phyloP scores from a whole-genome alignment of 2,329 filamentous ascomycete species.

The Ciborinia camelliae region DNA sequence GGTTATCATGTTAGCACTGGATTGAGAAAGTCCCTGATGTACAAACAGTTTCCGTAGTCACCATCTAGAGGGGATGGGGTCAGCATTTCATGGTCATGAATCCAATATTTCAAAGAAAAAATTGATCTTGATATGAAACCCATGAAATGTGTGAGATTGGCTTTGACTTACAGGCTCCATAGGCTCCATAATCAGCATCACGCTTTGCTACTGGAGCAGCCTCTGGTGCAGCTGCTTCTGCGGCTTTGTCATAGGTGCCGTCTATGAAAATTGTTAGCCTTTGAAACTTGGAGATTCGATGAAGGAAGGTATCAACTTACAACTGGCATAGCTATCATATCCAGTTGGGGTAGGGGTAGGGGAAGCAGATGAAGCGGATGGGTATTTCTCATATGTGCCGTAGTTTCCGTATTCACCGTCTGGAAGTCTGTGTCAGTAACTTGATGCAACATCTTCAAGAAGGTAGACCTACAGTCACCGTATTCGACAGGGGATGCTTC shows the following conservation, averaged over 20 bases:
- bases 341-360: slow-evolving; percentile 1
- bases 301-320: not conserved
- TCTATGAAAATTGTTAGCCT: not conserved
- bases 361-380: not conserved
- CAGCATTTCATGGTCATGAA: slow-evolving; percentile 9
- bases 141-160: not conserved
- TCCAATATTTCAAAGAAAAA: not conserved
- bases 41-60: slow-evolving; percentile 11
- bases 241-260: not conserved
- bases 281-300: not conserved
- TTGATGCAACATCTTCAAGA: not conserved
- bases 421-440: not conserved
- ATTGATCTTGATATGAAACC: not conserved
- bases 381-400: slow-evolving; percentile 16
- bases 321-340: slow-evolving; percentile 9
- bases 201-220: slow-evolving; percentile 2
- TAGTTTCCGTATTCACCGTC: slow-evolving; percentile 15
- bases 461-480: slow-evolving; percentile 7
- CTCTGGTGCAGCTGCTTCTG: slow-evolving; percentile 8
- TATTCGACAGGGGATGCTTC: slow-evolving; percentile 12
- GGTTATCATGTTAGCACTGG: not conserved
- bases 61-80: slow-evolving; percentile 12
- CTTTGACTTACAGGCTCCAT: slow-evolving; percentile 12
- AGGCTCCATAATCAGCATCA: slow-evolving; percentile 11
- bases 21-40: not conserved